Evolutionary conservation across 306 rosid genomes (phyloP).

Genomic region (Delonix regia): DNA sequence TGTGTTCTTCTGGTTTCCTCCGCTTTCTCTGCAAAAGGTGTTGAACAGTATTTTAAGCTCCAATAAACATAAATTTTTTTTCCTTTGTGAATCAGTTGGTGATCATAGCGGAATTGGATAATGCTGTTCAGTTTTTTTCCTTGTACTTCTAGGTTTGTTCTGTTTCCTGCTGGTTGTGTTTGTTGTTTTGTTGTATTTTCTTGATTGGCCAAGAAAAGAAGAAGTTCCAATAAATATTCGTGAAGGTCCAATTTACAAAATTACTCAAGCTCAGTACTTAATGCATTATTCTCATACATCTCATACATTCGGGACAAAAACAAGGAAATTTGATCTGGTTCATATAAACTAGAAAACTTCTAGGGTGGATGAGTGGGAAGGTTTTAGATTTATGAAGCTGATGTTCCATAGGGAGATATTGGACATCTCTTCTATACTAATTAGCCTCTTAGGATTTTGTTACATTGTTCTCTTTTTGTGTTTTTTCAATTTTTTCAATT

Average conservation of each 20-base stretch:
- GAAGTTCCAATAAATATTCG: slow-evolving; percentile 31
- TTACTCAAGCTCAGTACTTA: neutral
- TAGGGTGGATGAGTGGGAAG: neutral
- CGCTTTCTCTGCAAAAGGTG: slow-evolving; percentile 82
- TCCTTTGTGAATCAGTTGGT: neutral
- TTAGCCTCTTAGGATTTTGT: neutral
- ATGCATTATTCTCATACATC: slow-evolving; percentile 15
- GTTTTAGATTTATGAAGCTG: neutral
- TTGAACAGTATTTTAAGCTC: slow-evolving; percentile 34
- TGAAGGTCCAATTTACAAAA: slow-evolving; percentile 13
- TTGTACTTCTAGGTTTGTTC: neutral
- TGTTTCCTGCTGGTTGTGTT: neutral
- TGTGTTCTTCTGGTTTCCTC: slow-evolving; percentile 85
- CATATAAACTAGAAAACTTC: neutral
- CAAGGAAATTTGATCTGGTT: slow-evolving; percentile 27
- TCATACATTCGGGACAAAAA: neutral
- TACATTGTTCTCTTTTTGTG: neutral
- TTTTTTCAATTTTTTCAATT: neutral
- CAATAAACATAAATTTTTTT: slow-evolving; percentile 16
- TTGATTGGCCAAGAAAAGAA: neutral
- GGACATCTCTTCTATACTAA: neutral
- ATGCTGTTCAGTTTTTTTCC: neutral
- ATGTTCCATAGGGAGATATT: neutral
- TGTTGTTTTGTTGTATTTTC: neutral
- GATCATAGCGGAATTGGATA: neutral